Evolutionary conservation across 139 green algal species (phyloP), one percentile per base, ranked within the genome.

Genomic region (Micractinium sp.): DNA sequence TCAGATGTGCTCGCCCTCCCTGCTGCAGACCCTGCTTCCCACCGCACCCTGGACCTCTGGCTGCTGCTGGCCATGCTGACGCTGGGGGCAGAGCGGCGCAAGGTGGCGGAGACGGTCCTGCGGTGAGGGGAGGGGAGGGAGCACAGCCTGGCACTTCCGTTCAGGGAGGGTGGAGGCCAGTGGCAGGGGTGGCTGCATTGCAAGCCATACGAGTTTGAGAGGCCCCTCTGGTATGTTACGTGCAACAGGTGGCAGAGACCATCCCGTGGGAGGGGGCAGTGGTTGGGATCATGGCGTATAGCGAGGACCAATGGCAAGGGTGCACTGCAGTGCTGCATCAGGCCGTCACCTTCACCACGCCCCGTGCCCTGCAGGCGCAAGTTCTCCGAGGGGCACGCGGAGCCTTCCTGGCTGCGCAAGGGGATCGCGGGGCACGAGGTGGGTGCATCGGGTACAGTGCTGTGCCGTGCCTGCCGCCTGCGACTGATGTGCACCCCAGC

Each of bases 31-130:
- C 61, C 89, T 2, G 69, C 67, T 36, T 25, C 27, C 13, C 83
- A 87, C 66, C 66, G 67, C 38, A 39, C 79, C 0, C 71, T 93
- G 27, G 91, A 93, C 87, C 25, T 93, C 20, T 93, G 91, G 91
- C 73, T 92, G 60, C 90, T 93, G 56, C 38, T 91, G 60, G 63
- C 87, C 63, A 23, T 92, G 61, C 31, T 86, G 35, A 81, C 78
- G 63, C 47, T 90, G 63, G 88, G 76, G 19, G 67, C 66, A 0
- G 69, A 85, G 47, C 60, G 82, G 38, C 85, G 77, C 41, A 88
- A 87, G 53, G 63, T 66, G 36, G 86, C 82, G 31, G 90, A 93
- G 53, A n/a, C 22, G 39, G 29, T 89, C 35, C 66, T 93, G 73
- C 89, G 76, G 67, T 87, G 83, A 81, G 83, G 22, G 23, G 15